phyloP scores from a whole-genome alignment of 1,284 basidiomycete genomes.

The Apiotrichum gamsii region DNA sequence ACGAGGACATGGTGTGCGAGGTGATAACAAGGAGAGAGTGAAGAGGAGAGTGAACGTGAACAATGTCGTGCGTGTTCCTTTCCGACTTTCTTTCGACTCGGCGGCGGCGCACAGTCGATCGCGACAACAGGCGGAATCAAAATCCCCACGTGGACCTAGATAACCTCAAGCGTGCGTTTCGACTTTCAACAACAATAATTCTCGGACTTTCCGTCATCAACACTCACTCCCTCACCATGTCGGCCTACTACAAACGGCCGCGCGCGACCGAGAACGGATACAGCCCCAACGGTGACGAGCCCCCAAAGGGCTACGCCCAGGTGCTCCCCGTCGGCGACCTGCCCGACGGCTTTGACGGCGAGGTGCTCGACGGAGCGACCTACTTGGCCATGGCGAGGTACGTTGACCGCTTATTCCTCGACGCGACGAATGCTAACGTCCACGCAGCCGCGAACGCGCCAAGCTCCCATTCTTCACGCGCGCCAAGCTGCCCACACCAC shows the following conservation, averaged over 20 bases:
- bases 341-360: conserved; percentile 30
- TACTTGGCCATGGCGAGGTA: conserved; percentile 37
- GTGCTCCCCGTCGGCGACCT: conserved; percentile 33
- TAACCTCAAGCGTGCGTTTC: no score
- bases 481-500: conserved; percentile 3
- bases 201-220: neutral
- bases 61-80: no score
- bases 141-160: no score
- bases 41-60: no score
- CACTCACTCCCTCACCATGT: conserved; percentile 3
- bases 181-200: neutral
- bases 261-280: conserved; percentile 3
- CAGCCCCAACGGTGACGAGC: conserved; percentile 6
- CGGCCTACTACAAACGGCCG: conserved; percentile 2
- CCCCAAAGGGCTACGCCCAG: conserved; percentile 10
- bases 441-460: conserved; percentile 19
- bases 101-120: no score
- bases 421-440: neutral
- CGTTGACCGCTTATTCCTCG: conserved; percentile 2
- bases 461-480: conserved; percentile 29
- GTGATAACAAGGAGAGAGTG: conserved; percentile 2
- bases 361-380: conserved; percentile 30
- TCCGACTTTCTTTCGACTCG: no score
- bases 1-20: conserved; percentile 72
- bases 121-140: no score